Percentiles rank a stretch among this genome's conserved stretches.
Conservation (phyloP, 1,284 basidiomycete genomes). For the Marasmius tenuissimus region DNA sequence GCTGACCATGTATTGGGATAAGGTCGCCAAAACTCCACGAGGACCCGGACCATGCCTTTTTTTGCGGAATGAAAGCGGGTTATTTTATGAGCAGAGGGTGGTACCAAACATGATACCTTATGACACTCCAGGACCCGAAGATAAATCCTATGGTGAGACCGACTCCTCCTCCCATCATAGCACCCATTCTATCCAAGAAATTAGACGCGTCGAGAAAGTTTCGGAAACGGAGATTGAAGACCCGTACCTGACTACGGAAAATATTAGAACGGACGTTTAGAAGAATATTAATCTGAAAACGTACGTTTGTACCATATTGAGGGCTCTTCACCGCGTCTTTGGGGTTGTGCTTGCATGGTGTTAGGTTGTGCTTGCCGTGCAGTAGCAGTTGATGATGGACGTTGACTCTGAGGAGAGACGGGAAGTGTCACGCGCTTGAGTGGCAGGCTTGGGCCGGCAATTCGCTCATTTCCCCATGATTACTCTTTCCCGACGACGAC, state of each 20-base stretch:
- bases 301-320: constrained; percentile 76
- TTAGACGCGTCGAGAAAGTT: constrained; percentile 12
- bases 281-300: constrained; percentile 25
- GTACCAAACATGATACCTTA: constrained; percentile 57
- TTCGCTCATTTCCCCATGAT: neutral
- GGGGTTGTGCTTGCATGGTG: constrained; percentile 37
- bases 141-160: constrained; percentile 96
- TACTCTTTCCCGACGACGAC: neutral
- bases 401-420: constrained; percentile 1
- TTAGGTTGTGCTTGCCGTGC: constrained; percentile 29
- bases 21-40: constrained; percentile 80
- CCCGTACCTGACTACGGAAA: constrained; percentile 48
- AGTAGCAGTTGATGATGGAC: constrained; percentile 11
- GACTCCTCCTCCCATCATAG: constrained; percentile 89
- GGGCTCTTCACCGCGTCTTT: constrained; percentile 47
- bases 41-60: constrained; percentile 83
- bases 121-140: constrained; percentile 88
- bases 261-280: constrained; percentile 8
- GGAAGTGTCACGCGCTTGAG: neutral
- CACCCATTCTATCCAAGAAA: constrained; percentile 74
- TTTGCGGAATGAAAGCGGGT: constrained; percentile 10
- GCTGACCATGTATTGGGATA: constrained; percentile 93
- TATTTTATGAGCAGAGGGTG: constrained; percentile 2
- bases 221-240: constrained; percentile 4
- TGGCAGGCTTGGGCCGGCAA: too few relatives aligned